These are phyloP conservation scores for Coniella vitis DNA, from an alignment of 2,329 filamentous ascomycete genomes.

Conservation along the genomic window DNA sequence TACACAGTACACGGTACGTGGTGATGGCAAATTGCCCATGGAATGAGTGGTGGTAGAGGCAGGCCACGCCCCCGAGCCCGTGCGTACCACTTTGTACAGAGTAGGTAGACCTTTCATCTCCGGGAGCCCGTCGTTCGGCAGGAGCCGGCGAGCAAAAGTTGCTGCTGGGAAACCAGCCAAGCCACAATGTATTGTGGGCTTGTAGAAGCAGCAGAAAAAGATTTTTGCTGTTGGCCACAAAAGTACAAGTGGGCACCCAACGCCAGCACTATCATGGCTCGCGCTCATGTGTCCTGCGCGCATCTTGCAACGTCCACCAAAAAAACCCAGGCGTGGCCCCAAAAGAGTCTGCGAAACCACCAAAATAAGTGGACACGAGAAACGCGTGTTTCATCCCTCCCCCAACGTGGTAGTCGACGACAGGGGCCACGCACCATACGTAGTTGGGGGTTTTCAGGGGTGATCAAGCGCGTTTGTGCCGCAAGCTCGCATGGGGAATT, in stretches of 20 bases:
- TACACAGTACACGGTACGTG: too few relatives aligned
- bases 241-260: not conserved
- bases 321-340: not conserved
- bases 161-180: too few relatives aligned
- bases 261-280: too few relatives aligned
- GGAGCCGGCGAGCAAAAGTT: too few relatives aligned
- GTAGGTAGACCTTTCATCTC: too few relatives aligned
- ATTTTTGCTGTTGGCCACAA: not conserved
- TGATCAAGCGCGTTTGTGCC: too few relatives aligned
- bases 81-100: too few relatives aligned
- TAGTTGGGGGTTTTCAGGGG: not conserved
- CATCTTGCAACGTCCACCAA: not conserved
- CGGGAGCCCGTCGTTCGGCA: too few relatives aligned
- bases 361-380: slow-evolving; percentile 14
- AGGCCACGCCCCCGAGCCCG: too few relatives aligned
- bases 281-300: too few relatives aligned
- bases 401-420: slow-evolving; percentile 3
- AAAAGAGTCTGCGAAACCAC: slow-evolving; percentile 10
- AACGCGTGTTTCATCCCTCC: slow-evolving; percentile 15
- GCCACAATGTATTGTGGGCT: not conserved
- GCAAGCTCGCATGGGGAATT: not conserved
- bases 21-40: too few relatives aligned
- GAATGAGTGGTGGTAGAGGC: too few relatives aligned
- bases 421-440: not conserved
- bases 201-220: not conserved